Percentiles rank a stretch among this genome's conserved stretches.
Conservation (phyloP, 305 asterid genomes). For the Coffea humblotiana region DNA sequence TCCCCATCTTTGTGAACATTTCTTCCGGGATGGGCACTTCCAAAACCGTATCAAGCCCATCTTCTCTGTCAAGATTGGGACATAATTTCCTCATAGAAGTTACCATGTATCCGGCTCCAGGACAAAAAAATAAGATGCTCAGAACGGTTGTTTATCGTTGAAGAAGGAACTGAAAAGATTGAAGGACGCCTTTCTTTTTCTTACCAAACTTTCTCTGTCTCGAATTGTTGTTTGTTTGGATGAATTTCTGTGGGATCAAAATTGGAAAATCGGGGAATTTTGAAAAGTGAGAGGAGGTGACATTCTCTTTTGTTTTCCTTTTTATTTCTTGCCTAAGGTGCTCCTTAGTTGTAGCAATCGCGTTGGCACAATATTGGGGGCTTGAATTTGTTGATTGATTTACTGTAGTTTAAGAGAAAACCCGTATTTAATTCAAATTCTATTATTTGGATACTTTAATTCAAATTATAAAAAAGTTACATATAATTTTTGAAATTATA, state of each 20-base stretch:
- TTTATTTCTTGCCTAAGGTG: constrained; percentile 12
- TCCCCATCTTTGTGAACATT: constrained; percentile 67
- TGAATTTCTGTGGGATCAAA: constrained; percentile 6
- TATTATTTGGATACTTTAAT: too few relatives aligned
- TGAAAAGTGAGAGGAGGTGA: not conserved
- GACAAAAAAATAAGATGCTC: not conserved
- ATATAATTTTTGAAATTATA: too few relatives aligned
- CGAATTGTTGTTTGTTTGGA: not conserved
- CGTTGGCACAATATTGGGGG: constrained; percentile 30
- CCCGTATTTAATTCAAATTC: too few relatives aligned
- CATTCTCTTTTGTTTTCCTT: not conserved
- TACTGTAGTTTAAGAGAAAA: not conserved
- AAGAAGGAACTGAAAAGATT: constrained; percentile 1
- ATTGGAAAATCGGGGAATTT: constrained; percentile 5
- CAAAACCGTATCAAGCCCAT: constrained; percentile 72
- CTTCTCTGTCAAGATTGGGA: constrained; percentile 75
- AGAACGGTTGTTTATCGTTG: not conserved
- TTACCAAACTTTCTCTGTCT: not conserved
- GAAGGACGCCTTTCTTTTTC: constrained; percentile 9
- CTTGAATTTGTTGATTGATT: not conserved
- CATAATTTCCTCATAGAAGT: constrained; percentile 62
- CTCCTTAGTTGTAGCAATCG: constrained; percentile 26
- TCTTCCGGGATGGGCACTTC: constrained; percentile 95
- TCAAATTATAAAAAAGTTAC: too few relatives aligned
- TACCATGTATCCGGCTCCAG: constrained; percentile 13